Evolutionary conservation across 2,329 filamentous ascomycete species (phyloP), one percentile per base, ranked within the genome.

Genomic region (Trichophyton equinum): DNA sequence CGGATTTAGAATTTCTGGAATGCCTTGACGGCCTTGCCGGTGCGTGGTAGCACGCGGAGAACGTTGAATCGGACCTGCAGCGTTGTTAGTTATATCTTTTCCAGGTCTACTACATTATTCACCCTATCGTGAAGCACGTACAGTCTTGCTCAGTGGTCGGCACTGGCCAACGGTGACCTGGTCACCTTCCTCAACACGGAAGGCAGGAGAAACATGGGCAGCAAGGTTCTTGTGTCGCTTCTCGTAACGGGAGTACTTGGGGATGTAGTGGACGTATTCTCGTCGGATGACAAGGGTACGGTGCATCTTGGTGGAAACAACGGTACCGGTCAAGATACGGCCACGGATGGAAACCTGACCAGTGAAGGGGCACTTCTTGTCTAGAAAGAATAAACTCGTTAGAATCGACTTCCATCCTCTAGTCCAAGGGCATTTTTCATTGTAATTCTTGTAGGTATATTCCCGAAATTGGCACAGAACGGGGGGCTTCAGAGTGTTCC

Each of bases 271-370:
- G 67, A 99, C 90, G 85, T 99, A 99, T 85, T 99, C 94, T 81
- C 94, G 88, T 79, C 94, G 94, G 85, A 99, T 95, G 82, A 99
- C 88, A 78, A 97, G 82, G 74, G 94, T 99, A 82, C 94, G 89
- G 89, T 99, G 94, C 94, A 99, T 99, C 89, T 99, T 99, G 82
- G 94, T 99, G 74, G 92, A 97, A 76, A 97, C 88, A 76, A 99
- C 94, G 77, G 91, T 96, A 76, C 94, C 94, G 78, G 92, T 97
- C 71, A 99, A 85, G 85, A 99, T 99, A 92, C 94, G 92, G 80
- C 94, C 94, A 83, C 94, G 94, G 84, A 99, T 99, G 70, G 94
- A 97, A 79, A 99, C 91, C 79, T 92, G 84, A 78, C 95, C 95
- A 73, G 91, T 96, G 88, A 99, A 99, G 71, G 94, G 94, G 62